These are phyloP conservation scores for Pichia sp. DNA, from an alignment of 1,139 yeast species.

Conservation along the genomic window DNA sequence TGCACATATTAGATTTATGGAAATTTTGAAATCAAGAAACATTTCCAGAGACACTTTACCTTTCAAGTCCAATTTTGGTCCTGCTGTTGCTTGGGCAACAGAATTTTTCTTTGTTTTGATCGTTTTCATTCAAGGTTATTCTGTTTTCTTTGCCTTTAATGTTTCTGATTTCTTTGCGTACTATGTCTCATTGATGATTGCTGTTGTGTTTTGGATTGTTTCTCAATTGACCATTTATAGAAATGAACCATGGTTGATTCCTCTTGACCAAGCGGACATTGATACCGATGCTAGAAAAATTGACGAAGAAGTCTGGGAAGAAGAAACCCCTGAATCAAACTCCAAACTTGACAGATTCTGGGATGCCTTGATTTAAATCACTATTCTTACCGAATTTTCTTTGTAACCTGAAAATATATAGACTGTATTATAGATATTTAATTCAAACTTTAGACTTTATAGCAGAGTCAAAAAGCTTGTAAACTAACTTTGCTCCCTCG, in stretches of 20 bases:
- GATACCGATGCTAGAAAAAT: slow-evolving; percentile 15
- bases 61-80: slow-evolving; percentile 60
- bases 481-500: too few species aligned
- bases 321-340: slow-evolving; percentile 1
- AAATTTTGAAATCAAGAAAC: slow-evolving; percentile 47
- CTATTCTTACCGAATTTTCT: too few species aligned
- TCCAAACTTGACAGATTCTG: slow-evolving; percentile 19
- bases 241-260: slow-evolving; percentile 31
- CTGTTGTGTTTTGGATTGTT: slow-evolving; percentile 40
- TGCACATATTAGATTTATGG: slow-evolving; percentile 62
- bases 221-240: slow-evolving; percentile 34
- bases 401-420: background rate
- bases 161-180: slow-evolving; percentile 55
- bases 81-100: slow-evolving; percentile 53
- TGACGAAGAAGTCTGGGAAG: slow-evolving; percentile 17
- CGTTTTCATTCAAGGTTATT: slow-evolving; percentile 64
- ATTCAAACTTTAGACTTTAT: slow-evolving; percentile 14
- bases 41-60: slow-evolving; percentile 60
- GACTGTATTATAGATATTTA: slow-evolving; percentile 2
- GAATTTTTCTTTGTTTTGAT: slow-evolving; percentile 40
- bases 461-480: slow-evolving; percentile 1
- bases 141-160: slow-evolving; percentile 46
- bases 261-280: slow-evolving; percentile 38
- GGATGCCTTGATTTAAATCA: slow-evolving; percentile 36
- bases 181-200: slow-evolving; percentile 55